Percentiles rank a stretch among this genome's conserved stretches.
Conservation (phyloP, 2,329 filamentous ascomycete species). For the Chaetomiaceae sp. region DNA sequence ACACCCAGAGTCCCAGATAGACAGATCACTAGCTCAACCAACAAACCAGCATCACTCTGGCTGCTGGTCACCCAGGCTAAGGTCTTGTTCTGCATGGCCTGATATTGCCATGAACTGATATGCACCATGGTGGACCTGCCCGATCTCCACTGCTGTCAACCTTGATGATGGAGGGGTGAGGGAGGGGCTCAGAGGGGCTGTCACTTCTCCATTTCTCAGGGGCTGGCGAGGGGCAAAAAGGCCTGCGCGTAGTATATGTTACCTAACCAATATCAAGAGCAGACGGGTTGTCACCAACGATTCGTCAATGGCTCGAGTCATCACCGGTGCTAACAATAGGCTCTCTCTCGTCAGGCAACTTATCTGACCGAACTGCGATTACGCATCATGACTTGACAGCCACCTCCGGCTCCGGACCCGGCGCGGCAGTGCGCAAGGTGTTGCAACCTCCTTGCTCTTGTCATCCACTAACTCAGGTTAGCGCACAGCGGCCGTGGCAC, state of each 20-base stretch:
- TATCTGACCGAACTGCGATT: no score
- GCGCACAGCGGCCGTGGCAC: neutral
- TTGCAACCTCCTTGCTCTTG: no score
- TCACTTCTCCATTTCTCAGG: neutral
- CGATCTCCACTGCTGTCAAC: neutral
- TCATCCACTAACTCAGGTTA: no score
- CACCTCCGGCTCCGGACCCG: slow-evolving; percentile 1
- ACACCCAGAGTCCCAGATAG: neutral
- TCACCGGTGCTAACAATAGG: no score
- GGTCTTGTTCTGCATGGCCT: slow-evolving; percentile 5
- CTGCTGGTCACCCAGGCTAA: neutral
- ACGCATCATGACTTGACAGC: neutral
- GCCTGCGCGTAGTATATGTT: neutral
- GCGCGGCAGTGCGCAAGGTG: neutral
- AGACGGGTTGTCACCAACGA: neutral
- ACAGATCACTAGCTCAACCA: neutral
- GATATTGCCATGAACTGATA: slow-evolving; percentile 12
- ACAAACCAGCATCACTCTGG: no score
- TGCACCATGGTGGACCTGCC: slow-evolving; percentile 7
- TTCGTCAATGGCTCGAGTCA: slow-evolving; percentile 9
- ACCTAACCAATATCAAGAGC: neutral
- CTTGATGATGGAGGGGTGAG: neutral
- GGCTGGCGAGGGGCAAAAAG: neutral
- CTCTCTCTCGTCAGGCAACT: no score
- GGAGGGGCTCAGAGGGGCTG: no score